Evolutionary conservation across 257 asterid species (phyloP).

Genomic region (Parsonsia alboflavescens): DNA sequence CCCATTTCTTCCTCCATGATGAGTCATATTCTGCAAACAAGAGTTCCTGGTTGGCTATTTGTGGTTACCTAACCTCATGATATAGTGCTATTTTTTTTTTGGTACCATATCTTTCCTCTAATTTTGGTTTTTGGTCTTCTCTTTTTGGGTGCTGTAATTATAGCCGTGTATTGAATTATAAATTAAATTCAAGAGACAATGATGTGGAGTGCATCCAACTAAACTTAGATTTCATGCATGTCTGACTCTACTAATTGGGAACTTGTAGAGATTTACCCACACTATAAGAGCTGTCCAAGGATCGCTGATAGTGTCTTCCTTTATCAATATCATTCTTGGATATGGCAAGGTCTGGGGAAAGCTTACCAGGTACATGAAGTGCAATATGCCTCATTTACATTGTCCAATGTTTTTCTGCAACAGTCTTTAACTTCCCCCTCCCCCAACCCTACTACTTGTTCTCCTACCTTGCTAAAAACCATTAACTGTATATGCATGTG

Average conservation of each 20-base stretch:
- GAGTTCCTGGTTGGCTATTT: neutral
- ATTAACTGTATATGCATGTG: neutral
- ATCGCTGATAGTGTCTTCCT: slow-evolving; percentile 80
- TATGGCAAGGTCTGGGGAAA: slow-evolving; percentile 79
- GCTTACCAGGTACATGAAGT: slow-evolving; percentile 53
- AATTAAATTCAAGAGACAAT: neutral
- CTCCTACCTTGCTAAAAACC: neutral
- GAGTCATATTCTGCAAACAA: no score
- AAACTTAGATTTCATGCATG: neutral
- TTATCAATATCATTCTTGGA: slow-evolving; percentile 74
- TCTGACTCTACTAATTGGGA: slow-evolving; percentile 22
- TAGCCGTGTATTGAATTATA: neutral
- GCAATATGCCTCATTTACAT: neutral
- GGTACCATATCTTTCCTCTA: neutral
- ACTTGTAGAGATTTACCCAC: slow-evolving; percentile 77
- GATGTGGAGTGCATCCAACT: neutral
- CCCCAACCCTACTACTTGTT: neutral
- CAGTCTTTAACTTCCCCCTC: neutral
- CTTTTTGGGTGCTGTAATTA: neutral
- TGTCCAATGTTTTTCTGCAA: neutral
- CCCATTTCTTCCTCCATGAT: no score
- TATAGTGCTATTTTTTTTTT: neutral
- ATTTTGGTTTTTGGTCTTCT: no score
- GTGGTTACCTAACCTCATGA: no score
- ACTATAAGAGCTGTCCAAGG: slow-evolving; percentile 94